Base-by-base conservation (phyloP, 768 basidiomycete species). In the Phaeotremella skinneri region DNA sequence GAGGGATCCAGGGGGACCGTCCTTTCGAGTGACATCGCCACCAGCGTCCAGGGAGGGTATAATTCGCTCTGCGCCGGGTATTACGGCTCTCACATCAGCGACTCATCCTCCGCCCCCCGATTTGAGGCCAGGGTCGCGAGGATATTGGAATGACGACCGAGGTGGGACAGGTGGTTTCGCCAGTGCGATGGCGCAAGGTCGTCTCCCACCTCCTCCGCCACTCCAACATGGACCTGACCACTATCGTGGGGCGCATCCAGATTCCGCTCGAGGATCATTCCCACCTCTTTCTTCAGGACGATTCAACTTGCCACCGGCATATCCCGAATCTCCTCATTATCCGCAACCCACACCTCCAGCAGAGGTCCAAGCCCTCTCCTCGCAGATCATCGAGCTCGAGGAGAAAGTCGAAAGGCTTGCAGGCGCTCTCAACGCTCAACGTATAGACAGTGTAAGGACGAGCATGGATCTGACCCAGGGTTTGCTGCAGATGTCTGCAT, bases 401-500 rank as follows among this genome's bases (percentile, higher is more conserved):
- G 66, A 70, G 2, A 51, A 34, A 16, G 27, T 73, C 3, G 55
- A 58, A 14, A 49, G 53, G n/a, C 26, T 70, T 27, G 55, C 54
- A 17, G 59, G 62, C 17, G 30, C 61, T 2, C 37, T 73, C 7
- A 59, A 62, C 20, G 41, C 48, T 6, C 69, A 73, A 29, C 45
- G 71, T 14, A 43, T 70, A 7, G 71, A 70, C 2, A 56, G 63
- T 37, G 63, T 65, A 1, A 29, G 68, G 23, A 49, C 56, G 25
- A 62, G 58, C 30, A 43, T 73, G 16, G 67, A 73, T 30, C 51
- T 61, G 6, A 55, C 64, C 4, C 61, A 67, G 13, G 61, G 63
- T 42, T 30, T 73, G 17, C 49, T 63, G 16, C 63, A 64, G 37
- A 57, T 73, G 49, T 54, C 55, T 1, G 56, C 56, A 2, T 70